A percentile compares a stretch with the other conserved stretches of the same genome.
phyloP scores from a whole-genome alignment of 1,139 yeast genomes.

The Hanseniaspora sp. region DNA sequence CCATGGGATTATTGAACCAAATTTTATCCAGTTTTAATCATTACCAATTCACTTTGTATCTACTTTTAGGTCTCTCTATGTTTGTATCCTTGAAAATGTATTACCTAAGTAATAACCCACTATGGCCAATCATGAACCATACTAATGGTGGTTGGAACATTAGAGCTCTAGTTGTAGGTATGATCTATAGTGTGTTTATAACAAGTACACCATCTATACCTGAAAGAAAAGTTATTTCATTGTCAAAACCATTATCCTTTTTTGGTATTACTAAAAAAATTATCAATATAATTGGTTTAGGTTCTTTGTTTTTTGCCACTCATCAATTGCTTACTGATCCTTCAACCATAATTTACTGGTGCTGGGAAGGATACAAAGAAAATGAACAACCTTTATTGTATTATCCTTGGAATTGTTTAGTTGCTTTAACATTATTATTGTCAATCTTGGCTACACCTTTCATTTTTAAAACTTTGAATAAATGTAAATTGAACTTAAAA shows the following conservation, averaged over 20 bases:
- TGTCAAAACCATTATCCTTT: constrained; percentile 14
- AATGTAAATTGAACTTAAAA: not conserved
- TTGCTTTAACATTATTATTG: constrained; percentile 42
- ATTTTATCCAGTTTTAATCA: constrained; percentile 6
- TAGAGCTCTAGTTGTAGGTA: constrained; percentile 56
- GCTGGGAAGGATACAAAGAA: constrained; percentile 77
- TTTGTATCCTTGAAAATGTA: constrained; percentile 68
- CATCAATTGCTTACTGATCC: constrained; percentile 74
- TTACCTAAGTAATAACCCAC: constrained; percentile 76
- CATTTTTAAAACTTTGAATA: constrained; percentile 22
- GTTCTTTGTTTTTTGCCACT: constrained; percentile 60
- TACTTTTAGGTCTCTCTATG: constrained; percentile 58
- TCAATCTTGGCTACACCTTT: constrained; percentile 53
- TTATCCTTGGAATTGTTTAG: constrained; percentile 53
- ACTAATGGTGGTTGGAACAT: constrained; percentile 79
- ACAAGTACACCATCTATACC: constrained; percentile 26
- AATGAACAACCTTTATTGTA: constrained; percentile 61
- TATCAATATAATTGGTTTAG: constrained; percentile 35
- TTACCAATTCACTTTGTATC: constrained; percentile 41
- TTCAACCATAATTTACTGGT: constrained; percentile 76
- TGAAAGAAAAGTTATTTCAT: constrained; percentile 13
- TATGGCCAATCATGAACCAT: constrained; percentile 89
- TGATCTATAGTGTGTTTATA: constrained; percentile 50
- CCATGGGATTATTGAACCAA: constrained; percentile 50
- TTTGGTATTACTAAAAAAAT: constrained; percentile 18